A percentile compares a stretch with the other conserved stretches of the same genome.
phyloP scores from a whole-genome alignment of 331 rosid species.

The Prunus yedoensis region DNA sequence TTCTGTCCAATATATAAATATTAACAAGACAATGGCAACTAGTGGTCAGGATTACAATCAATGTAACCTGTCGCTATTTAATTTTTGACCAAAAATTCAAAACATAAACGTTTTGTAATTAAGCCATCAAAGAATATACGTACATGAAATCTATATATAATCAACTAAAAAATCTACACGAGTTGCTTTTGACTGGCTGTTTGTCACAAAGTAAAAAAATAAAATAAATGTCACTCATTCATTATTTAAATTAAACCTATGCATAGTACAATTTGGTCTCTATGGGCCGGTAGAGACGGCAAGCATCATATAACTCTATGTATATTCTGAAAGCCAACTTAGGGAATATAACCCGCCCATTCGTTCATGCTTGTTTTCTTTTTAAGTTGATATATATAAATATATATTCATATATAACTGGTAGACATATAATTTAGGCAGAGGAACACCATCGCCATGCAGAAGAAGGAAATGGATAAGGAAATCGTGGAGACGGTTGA shows the following conservation, averaged over 20 bases:
- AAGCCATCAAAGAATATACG: too few species aligned
- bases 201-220: neutral
- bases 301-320: neutral
- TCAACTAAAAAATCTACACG: neutral
- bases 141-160: too few species aligned
- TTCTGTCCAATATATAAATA: too few species aligned
- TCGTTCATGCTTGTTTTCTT: neutral
- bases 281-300: neutral
- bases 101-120: too few species aligned
- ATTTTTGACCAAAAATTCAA: too few species aligned
- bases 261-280: neutral
- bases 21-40: too few species aligned
- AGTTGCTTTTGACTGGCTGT: neutral
- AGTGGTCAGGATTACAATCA: neutral
- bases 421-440: neutral
- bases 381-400: neutral
- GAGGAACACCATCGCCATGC: neutral
- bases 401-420: neutral
- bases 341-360: neutral
- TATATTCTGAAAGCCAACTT: neutral
- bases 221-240: neutral
- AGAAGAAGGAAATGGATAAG: neutral
- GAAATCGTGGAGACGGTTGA: slow-evolving; percentile 11
- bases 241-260: neutral
- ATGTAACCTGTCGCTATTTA: too few species aligned